Evolutionary conservation across 176 grass and related monocot genomes (phyloP).

Genomic region (Triticum urartu): DNA sequence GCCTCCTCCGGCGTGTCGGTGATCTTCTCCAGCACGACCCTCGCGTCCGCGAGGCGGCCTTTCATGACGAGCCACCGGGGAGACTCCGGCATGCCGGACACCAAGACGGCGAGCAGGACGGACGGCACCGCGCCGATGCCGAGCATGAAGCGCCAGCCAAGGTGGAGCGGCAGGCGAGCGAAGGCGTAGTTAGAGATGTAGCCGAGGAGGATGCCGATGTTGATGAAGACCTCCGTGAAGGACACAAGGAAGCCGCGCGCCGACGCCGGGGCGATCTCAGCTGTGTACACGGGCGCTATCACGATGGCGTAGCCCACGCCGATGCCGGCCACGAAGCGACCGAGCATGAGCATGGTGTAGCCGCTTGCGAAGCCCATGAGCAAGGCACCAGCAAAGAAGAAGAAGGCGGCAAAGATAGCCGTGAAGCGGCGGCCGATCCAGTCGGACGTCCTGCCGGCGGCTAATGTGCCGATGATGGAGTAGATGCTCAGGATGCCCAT

Average conservation of each 20-base stretch:
- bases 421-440: conserved; percentile 72
- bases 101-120: conserved; percentile 42
- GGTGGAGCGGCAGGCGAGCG: conserved; percentile 25
- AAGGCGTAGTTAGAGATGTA: conserved; percentile 66
- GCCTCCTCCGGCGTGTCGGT: conserved; percentile 53
- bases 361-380: conserved; percentile 54
- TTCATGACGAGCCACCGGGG: conserved; percentile 74
- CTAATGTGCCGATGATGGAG: conserved; percentile 61
- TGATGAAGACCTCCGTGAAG: conserved; percentile 67
- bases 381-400: conserved; percentile 58
- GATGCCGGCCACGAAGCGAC: conserved; percentile 54
- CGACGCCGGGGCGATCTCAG: conserved; percentile 60
- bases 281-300: conserved; percentile 66
- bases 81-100: conserved; percentile 62
- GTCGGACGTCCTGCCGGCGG: conserved; percentile 62
- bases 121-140: conserved; percentile 56
- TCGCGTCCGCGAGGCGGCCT: conserved; percentile 63
- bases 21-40: conserved; percentile 38
- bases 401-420: conserved; percentile 42
- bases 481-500: conserved; percentile 64
- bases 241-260: conserved; percentile 55
- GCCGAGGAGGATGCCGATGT: conserved; percentile 62
- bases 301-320: conserved; percentile 66
- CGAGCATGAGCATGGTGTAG: conserved; percentile 56
- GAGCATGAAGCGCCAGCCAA: conserved; percentile 81